These are phyloP conservation scores for Penicillium psychrosexuale DNA, from an alignment of 2,329 filamentous ascomycete species.

Conservation along the genomic window DNA sequence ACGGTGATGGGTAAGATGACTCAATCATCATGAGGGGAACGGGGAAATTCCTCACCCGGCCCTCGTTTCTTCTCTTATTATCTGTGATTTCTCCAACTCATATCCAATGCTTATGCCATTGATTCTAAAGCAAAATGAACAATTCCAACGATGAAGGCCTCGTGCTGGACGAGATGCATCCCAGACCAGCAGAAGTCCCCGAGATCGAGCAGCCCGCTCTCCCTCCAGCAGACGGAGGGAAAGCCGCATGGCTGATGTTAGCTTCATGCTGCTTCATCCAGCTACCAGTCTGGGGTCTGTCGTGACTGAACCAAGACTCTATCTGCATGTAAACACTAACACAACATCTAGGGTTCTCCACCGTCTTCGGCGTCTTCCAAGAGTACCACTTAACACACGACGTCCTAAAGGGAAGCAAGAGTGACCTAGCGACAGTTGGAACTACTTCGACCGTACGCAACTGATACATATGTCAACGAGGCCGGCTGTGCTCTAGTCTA, in stretches of 20 bases:
- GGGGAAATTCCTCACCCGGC: neutral
- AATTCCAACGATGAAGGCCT: conserved; percentile 3
- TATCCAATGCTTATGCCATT: neutral
- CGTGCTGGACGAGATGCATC: neutral
- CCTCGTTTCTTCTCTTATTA: neutral
- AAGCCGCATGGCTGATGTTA: conserved; percentile 53
- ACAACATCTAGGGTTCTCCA: conserved; percentile 21
- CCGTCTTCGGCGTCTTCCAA: conserved; percentile 41
- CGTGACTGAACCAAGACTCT: neutral
- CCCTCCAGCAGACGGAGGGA: conserved; percentile 50
- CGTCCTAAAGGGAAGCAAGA: conserved; percentile 35
- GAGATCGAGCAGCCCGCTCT: conserved; percentile 34
- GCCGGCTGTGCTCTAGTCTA: conserved; percentile 1
- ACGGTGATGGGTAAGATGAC: neutral
- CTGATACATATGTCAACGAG: neutral
- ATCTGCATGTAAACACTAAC: neutral
- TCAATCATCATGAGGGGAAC: neutral
- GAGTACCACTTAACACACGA: conserved; percentile 42
- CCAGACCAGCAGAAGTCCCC: neutral
- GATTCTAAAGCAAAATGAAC: conserved; percentile 4
- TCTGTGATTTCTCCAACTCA: neutral
- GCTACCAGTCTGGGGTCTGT: conserved; percentile 52
- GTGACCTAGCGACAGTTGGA: conserved; percentile 46
- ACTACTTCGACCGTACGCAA: conserved; percentile 38
- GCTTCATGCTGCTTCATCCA: conserved; percentile 53